phyloP scores from a whole-genome alignment of 2,329 filamentous ascomycete genomes.

The Sarocladium brachiariae region DNA sequence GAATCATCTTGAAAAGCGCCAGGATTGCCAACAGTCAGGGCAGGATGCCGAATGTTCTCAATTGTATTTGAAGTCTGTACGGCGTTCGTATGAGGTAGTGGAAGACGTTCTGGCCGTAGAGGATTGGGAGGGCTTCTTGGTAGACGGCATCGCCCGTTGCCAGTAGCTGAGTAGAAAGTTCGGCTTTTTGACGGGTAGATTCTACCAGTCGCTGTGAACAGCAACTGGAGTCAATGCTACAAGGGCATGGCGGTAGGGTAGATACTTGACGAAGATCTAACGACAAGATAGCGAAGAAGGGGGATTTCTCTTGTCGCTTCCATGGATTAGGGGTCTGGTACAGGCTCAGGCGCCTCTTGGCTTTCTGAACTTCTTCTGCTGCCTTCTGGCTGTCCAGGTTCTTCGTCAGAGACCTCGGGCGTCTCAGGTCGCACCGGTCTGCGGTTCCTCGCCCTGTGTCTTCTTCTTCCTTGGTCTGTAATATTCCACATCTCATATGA shows the following conservation, averaged over 20 bases:
- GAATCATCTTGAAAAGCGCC: background rate
- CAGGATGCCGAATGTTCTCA: slow-evolving; percentile 14
- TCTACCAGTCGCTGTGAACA: slow-evolving; percentile 28
- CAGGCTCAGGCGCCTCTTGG: background rate
- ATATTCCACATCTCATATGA: background rate
- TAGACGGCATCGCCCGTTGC: slow-evolving; percentile 26
- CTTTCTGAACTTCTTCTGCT: background rate
- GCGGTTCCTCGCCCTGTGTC: background rate
- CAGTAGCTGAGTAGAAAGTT: slow-evolving; percentile 23
- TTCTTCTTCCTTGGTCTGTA: background rate
- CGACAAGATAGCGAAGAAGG: slow-evolving; percentile 15
- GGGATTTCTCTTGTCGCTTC: background rate
- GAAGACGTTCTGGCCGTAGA: slow-evolving; percentile 44
- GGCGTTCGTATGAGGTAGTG: slow-evolving; percentile 37
- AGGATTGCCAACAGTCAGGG: background rate
- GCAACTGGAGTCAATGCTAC: slow-evolving; percentile 23
- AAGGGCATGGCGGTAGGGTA: slow-evolving; percentile 26
- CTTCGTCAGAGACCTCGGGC: background rate
- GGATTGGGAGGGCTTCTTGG: slow-evolving; percentile 30
- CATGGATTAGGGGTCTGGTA: background rate
- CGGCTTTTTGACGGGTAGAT: background rate
- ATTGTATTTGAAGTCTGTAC: slow-evolving; percentile 11
- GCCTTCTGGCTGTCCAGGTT: background rate
- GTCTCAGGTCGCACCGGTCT: background rate
- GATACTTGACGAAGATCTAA: slow-evolving; percentile 23